Conservation (phyloP, 2,329 filamentous ascomycete genomes). For the Botryotinia globosa region DNA sequence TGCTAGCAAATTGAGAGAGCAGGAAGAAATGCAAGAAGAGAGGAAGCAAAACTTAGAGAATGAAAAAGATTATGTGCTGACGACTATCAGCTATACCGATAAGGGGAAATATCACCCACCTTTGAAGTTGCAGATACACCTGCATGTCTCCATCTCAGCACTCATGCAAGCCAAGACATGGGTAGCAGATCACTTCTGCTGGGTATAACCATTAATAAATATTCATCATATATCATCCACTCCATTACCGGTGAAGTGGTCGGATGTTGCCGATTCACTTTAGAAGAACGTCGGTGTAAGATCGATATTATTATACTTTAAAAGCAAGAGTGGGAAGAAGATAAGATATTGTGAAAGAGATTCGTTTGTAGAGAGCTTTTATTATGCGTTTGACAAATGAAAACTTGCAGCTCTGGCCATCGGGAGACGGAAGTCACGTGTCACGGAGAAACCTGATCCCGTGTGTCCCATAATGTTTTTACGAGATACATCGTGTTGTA, state of each 20-base stretch:
- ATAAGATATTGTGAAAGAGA: neutral
- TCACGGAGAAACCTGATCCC: neutral
- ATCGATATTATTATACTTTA: neutral
- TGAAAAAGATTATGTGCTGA: neutral
- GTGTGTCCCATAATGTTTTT: neutral
- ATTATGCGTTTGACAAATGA: neutral
- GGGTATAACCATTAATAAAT: neutral
- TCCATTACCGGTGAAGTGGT: neutral
- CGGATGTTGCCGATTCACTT: neutral
- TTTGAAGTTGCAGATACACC: neutral
- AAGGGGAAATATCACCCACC: neutral
- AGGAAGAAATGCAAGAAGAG: neutral
- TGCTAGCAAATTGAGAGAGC: neutral
- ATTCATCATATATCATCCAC: neutral
- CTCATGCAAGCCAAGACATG: slow-evolving; percentile 2
- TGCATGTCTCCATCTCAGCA: slow-evolving; percentile 3
- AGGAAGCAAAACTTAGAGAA: neutral
- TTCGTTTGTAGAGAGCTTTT: neutral
- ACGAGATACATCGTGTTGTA: neutral
- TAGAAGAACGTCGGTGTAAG: neutral
- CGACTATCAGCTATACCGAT: neutral
- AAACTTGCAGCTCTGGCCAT: neutral
- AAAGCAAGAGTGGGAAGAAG: slow-evolving; percentile 3
- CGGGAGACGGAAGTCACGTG: neutral
- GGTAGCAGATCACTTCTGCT: neutral